phyloP scores from a whole-genome alignment of 2,329 filamentous ascomycete genomes.

The Metarhizium rileyi region DNA sequence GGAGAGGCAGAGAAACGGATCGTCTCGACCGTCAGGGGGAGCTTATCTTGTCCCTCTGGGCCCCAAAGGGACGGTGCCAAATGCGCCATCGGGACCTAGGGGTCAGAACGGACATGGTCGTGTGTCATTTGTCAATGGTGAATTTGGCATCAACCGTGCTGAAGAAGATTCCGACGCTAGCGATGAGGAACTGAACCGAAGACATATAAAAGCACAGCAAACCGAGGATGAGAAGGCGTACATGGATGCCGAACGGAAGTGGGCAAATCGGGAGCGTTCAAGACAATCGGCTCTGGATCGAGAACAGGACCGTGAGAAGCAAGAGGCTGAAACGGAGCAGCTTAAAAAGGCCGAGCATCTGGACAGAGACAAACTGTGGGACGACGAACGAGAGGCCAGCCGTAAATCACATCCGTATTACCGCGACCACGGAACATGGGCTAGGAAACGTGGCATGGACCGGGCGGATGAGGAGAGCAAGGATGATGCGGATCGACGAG shows the following conservation, averaged over 20 bases:
- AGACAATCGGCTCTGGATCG: conserved; percentile 77
- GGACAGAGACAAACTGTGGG: conserved; percentile 57
- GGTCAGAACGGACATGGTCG: conserved; percentile 53
- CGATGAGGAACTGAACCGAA: conserved; percentile 73
- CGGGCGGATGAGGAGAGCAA: conserved; percentile 62
- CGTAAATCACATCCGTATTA: conserved; percentile 76
- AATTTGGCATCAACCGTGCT: conserved; percentile 54
- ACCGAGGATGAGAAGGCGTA: conserved; percentile 73
- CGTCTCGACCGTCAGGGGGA: conserved; percentile 52
- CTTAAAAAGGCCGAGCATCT: conserved; percentile 63
- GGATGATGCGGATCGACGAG: conserved; percentile 73
- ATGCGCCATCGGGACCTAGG: conserved; percentile 59
- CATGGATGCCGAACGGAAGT: conserved; percentile 76
- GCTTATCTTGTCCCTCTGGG: conserved; percentile 41
- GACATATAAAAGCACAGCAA: conserved; percentile 60
- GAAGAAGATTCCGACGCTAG: conserved; percentile 83
- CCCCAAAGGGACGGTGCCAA: conserved; percentile 42
- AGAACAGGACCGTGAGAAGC: conserved; percentile 69
- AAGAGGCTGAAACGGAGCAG: conserved; percentile 57
- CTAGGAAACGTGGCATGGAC: conserved; percentile 66
- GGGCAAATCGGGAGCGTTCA: conserved; percentile 81
- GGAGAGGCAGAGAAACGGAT: conserved; percentile 65
- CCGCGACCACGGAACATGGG: conserved; percentile 74
- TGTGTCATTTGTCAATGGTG: conserved; percentile 74
- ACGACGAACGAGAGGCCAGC: conserved; percentile 74